Evolutionary conservation across 257 asterid genomes (phyloP).

Genomic region (Catharanthus roseus): DNA sequence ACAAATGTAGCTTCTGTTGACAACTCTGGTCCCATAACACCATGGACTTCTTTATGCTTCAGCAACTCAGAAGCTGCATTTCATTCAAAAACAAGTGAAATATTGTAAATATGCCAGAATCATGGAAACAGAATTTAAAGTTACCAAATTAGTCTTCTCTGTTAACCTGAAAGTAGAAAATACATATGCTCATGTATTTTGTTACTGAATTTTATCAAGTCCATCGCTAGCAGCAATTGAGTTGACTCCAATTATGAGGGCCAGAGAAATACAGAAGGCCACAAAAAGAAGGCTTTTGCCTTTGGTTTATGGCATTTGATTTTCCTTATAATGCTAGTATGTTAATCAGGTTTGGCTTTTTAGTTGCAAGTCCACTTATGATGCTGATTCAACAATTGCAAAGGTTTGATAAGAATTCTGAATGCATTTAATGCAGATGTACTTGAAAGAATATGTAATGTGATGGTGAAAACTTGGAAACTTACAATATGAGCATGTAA

Average conservation of each 20-base stretch:
- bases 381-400: background rate
- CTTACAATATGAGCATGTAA: no score
- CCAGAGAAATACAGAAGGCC: no score
- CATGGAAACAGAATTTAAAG: background rate
- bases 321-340: background rate
- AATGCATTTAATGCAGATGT: background rate
- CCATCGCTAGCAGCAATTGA: background rate
- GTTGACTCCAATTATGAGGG: background rate
- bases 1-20: slow-evolving; percentile 26
- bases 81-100: background rate
- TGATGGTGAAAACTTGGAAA: no score
- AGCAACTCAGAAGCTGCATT: slow-evolving; percentile 37
- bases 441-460: background rate
- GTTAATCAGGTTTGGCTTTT: background rate
- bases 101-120: background rate
- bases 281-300: no score
- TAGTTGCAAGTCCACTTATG: background rate
- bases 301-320: no score
- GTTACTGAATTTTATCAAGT: background rate
- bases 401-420: background rate
- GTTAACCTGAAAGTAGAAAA: background rate
- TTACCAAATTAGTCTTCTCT: background rate
- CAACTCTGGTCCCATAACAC: slow-evolving; percentile 34
- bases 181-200: background rate
- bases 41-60: slow-evolving; percentile 32